These are phyloP conservation scores for Beauveria brongniartii DNA, from an alignment of 2,329 filamentous ascomycete genomes.

Conservation along the genomic window DNA sequence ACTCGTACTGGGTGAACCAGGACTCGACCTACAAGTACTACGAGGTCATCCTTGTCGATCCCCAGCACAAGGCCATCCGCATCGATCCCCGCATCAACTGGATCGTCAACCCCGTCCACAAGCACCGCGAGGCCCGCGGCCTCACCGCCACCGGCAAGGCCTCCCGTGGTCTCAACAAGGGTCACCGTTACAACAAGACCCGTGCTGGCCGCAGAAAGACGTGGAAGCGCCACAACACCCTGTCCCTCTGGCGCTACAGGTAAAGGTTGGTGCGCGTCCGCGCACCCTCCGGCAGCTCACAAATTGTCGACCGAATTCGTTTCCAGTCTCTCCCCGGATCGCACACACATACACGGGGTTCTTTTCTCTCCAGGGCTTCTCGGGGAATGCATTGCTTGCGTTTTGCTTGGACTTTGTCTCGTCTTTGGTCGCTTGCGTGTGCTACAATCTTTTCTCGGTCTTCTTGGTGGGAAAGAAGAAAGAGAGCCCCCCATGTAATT, in stretches of 20 bases:
- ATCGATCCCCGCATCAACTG: slow-evolving; percentile 99
- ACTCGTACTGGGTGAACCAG: slow-evolving; percentile 99
- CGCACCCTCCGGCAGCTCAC: slow-evolving; percentile 2
- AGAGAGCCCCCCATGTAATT: neutral
- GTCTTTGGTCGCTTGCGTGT: slow-evolving; percentile 10
- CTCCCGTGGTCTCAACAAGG: slow-evolving; percentile 98
- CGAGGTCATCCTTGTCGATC: slow-evolving; percentile 99
- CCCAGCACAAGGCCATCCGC: slow-evolving; percentile 99
- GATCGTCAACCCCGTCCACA: slow-evolving; percentile 99
- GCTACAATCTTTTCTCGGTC: slow-evolving; percentile 12
- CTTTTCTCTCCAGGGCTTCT: neutral
- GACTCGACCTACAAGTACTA: slow-evolving; percentile 99
- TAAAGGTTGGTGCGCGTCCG: slow-evolving; percentile 37
- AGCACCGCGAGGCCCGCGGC: slow-evolving; percentile 98
- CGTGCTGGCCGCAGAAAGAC: slow-evolving; percentile 96
- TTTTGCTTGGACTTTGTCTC: slow-evolving; percentile 9
- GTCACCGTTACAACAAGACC: slow-evolving; percentile 99
- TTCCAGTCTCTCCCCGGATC: neutral
- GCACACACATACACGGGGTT: neutral
- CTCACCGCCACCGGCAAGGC: slow-evolving; percentile 99
- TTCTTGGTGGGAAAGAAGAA: slow-evolving; percentile 13
- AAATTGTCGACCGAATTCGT: slow-evolving; percentile 10
- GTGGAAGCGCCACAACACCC: slow-evolving; percentile 99
- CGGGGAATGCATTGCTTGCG: slow-evolving; percentile 9
- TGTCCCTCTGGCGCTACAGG: slow-evolving; percentile 97